Conservation (phyloP, 768 basidiomycete species). For the Phylloporus arenicola region DNA sequence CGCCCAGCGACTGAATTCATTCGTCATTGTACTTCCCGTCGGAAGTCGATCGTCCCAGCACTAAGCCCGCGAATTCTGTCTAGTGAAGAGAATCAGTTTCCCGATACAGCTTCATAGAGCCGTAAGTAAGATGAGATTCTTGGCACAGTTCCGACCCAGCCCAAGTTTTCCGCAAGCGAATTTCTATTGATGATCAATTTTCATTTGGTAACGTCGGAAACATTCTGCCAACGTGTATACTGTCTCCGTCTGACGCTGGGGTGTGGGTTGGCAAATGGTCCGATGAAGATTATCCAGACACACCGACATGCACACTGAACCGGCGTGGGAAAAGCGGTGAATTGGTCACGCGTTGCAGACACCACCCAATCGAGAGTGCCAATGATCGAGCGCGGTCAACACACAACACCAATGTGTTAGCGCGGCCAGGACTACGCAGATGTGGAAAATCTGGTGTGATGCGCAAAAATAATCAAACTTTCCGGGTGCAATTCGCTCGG, state of each 20-base stretch:
- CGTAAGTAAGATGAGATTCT: slow-evolving; percentile 5
- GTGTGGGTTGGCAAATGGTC: slow-evolving; percentile 17
- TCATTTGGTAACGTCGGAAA: slow-evolving; percentile 21
- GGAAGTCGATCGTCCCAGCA: slow-evolving; percentile 21
- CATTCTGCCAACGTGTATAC: slow-evolving; percentile 26
- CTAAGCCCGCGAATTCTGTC: slow-evolving; percentile 17
- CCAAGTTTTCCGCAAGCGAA: slow-evolving; percentile 16
- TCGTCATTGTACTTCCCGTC: slow-evolving; percentile 28
- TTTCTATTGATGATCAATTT: slow-evolving; percentile 28
- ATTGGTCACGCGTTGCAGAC: slow-evolving; percentile 19
- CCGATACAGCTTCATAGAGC: slow-evolving; percentile 9
- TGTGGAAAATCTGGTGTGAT: slow-evolving; percentile 89
- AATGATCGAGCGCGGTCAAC: slow-evolving; percentile 52
- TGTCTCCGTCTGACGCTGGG: slow-evolving; percentile 23
- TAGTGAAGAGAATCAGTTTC: slow-evolving; percentile 5
- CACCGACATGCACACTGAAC: slow-evolving; percentile 11
- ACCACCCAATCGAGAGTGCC: slow-evolving; percentile 37
- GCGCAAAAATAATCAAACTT: slow-evolving; percentile 74
- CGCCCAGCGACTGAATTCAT: slow-evolving; percentile 22
- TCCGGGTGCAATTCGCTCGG: slow-evolving; percentile 70
- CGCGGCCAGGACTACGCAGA: slow-evolving; percentile 70
- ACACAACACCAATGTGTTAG: slow-evolving; percentile 59
- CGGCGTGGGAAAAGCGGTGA: slow-evolving; percentile 24
- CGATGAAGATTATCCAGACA: slow-evolving; percentile 20
- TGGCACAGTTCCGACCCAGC: slow-evolving; percentile 20